These are phyloP conservation scores for Sarocladiaceae sp. DNA, from an alignment of 2,329 filamentous ascomycete genomes.

Conservation along the genomic window DNA sequence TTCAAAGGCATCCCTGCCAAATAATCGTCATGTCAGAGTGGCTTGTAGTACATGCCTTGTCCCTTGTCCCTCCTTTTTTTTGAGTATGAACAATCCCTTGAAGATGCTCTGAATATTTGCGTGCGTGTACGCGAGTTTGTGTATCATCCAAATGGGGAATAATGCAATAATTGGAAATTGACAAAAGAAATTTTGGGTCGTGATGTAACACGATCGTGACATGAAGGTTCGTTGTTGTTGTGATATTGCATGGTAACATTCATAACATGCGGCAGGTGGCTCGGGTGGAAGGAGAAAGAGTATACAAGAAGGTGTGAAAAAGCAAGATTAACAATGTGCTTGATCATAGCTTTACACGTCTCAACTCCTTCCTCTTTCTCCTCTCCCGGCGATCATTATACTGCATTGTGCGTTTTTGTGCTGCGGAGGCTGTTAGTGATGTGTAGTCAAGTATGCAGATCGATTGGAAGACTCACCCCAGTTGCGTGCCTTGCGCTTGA, in stretches of 20 bases:
- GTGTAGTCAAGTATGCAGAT: background rate
- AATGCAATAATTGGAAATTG: background rate
- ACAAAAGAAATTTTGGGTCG: conserved; percentile 4
- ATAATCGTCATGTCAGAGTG: no score
- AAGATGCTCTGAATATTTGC: background rate
- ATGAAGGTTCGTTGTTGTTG: background rate
- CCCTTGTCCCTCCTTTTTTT: no score
- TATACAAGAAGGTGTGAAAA: background rate
- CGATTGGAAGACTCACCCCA: conserved; percentile 32
- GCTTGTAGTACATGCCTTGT: background rate
- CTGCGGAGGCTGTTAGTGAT: conserved; percentile 21
- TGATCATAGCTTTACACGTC: conserved; percentile 27
- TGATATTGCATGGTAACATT: background rate
- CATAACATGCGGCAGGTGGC: background rate
- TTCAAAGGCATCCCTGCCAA: no score
- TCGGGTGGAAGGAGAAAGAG: background rate
- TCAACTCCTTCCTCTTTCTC: conserved; percentile 32
- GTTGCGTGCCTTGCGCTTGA: conserved; percentile 32
- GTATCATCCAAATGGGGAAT: conserved; percentile 2
- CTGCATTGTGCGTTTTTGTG: conserved; percentile 29
- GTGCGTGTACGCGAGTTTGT: background rate
- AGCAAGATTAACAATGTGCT: conserved; percentile 11
- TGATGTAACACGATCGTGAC: background rate
- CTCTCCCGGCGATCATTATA: conserved; percentile 32
- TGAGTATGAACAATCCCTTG: no score